Evolutionary conservation across 257 asterid species (phyloP), one percentile per base, ranked within the genome.

Genomic region (Lantana camara): DNA sequence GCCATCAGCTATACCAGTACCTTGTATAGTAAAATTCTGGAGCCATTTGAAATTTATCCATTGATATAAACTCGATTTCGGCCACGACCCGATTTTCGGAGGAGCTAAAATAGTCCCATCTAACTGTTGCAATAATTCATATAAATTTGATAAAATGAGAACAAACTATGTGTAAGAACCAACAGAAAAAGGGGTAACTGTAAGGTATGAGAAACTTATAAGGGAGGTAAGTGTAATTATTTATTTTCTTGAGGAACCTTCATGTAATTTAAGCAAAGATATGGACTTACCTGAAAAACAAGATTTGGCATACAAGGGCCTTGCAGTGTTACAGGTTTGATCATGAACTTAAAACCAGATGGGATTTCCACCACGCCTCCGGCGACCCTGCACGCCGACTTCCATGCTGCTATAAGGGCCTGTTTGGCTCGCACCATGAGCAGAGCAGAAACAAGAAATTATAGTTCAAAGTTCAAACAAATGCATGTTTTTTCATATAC

Each of bases 1-100:
- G 61, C 97, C 97, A 79, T 90, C 95, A 68, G 72, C 78, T 50
- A 73, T 80, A 22, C 97, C 97, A 9, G 54, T n/a, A 35, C 97
- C 97, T 83, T 80, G 84, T 57, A 90, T 77, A 23, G 88, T 85
- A 67, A 90, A 90, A 65, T 83, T 72, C 9, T 87, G 73, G 5
- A 90, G 60, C 96, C 90, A 82, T 72, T 90, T 90, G 72, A 90
- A 77, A 70, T 90, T 82, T 42, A 90, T 67, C 97, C 96, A 90
- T 44, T 90, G 97, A 60, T 71, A 80, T 76, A 90, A 72, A 57
- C 83, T 81, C 38, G 79, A 80, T 66, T 82, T 83, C 15, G 86
- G 70, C 91, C 96, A 85, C 14, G 94, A 76, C 62, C 85, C 85
- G 9, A 80, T 74, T 68, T 77, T 73, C 1, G 79, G 69, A 67